phyloP scores from a whole-genome alignment of 1,284 basidiomycete species.

The Mycena citricolor region DNA sequence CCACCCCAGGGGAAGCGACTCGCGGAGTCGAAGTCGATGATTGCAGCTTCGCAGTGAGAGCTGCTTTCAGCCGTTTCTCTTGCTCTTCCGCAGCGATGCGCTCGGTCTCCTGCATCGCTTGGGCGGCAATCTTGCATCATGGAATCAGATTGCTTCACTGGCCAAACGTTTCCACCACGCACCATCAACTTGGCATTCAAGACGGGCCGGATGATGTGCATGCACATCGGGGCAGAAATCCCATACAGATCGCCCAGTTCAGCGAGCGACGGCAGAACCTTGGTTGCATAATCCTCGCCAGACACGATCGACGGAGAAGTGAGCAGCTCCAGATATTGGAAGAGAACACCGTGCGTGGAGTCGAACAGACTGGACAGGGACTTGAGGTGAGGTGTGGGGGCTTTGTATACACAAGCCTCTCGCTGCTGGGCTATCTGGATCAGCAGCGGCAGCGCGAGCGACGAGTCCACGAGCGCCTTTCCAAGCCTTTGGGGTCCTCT shows the following conservation, averaged over 20 bases:
- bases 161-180: constrained; percentile 26
- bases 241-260: constrained; percentile 76
- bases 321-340: constrained; percentile 75
- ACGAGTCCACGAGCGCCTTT: constrained; percentile 67
- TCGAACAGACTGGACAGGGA: constrained; percentile 86
- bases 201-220: constrained; percentile 88
- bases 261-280: constrained; percentile 67
- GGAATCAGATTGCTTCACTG: constrained; percentile 17
- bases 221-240: constrained; percentile 81
- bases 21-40: constrained; percentile 61
- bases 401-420: constrained; percentile 74
- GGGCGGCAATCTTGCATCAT: constrained; percentile 49
- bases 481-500: constrained; percentile 72
- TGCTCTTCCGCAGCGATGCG: constrained; percentile 66
- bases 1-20: constrained; percentile 56
- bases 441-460: constrained; percentile 78
- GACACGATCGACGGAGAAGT: constrained; percentile 62
- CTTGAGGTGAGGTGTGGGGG: constrained; percentile 75
- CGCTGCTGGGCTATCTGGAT: constrained; percentile 88
- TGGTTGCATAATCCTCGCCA: constrained; percentile 61
- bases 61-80: constrained; percentile 75
- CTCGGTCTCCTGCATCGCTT: constrained; percentile 63
- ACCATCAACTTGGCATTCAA: constrained; percentile 67
- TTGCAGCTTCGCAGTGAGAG: constrained; percentile 71
- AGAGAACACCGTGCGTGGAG: constrained; percentile 75